Conservation (phyloP, 2,329 filamentous ascomycete species). For the Verticillium tricorpus region DNA sequence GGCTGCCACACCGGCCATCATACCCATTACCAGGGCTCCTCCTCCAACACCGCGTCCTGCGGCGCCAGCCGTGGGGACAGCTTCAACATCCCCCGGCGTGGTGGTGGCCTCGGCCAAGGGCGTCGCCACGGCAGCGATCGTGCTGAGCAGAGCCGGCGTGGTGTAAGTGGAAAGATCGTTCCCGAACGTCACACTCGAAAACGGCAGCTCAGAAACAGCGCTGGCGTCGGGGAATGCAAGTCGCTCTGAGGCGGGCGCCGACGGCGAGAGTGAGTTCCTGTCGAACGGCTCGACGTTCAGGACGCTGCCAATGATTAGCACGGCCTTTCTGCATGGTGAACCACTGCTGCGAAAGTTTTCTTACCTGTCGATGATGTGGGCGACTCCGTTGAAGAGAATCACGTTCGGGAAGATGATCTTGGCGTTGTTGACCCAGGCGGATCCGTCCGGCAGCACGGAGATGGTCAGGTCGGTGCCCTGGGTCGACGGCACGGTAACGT, state of each 20-base stretch:
- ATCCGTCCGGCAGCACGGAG: slow-evolving; percentile 23
- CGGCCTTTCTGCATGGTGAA: background rate
- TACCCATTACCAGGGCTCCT: background rate
- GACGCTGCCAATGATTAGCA: slow-evolving; percentile 12
- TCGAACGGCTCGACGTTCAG: slow-evolving; percentile 21
- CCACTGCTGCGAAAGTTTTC: background rate
- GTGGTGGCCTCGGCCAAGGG: background rate
- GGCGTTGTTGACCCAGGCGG: slow-evolving; percentile 24
- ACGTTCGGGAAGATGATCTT: slow-evolving; percentile 24
- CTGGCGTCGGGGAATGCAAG: slow-evolving; percentile 21
- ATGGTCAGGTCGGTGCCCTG: slow-evolving; percentile 19
- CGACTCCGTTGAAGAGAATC: slow-evolving; percentile 26
- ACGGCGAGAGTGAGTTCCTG: slow-evolving; percentile 16
- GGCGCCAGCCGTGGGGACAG: background rate
- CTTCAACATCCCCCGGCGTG: background rate
- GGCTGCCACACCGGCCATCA: background rate
- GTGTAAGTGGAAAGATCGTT: slow-evolving; percentile 19
- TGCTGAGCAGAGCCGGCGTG: slow-evolving; percentile 20
- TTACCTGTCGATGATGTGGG: slow-evolving; percentile 23
- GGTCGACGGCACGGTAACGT: slow-evolving; percentile 19
- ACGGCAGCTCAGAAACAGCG: slow-evolving; percentile 19
- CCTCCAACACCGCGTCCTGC: background rate
- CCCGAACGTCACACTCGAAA: slow-evolving; percentile 17
- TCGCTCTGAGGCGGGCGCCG: slow-evolving; percentile 16
- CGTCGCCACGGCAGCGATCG: slow-evolving; percentile 18